Evolutionary conservation across 805 yeast species (phyloP).

Genomic region (Tetrapisispora taiwanensis): DNA sequence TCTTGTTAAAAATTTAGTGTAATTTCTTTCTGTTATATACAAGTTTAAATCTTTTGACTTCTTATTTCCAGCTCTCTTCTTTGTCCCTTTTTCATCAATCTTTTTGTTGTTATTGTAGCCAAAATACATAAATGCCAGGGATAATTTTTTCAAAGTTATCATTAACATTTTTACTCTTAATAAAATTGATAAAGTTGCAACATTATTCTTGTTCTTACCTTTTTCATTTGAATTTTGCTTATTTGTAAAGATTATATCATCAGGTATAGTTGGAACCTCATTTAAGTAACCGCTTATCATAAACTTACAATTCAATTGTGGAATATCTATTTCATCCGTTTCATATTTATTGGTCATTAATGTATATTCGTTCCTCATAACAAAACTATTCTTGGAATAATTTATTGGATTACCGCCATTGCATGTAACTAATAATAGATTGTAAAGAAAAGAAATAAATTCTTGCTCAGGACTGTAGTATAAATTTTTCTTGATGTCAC

Average conservation of each 20-base stretch:
- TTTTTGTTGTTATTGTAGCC: background rate
- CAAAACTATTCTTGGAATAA: conserved; percentile 2
- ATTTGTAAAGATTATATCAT: background rate
- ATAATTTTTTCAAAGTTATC: background rate
- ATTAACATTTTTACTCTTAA: background rate
- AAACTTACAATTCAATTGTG: background rate
- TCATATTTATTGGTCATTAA: background rate
- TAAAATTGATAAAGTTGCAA: background rate
- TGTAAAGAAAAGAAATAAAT: conserved; percentile 15
- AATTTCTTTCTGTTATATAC: conserved; percentile 22
- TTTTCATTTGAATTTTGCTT: background rate
- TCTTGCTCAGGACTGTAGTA: conserved; percentile 24
- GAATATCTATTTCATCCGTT: conserved; percentile 16
- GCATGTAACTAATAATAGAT: conserved; percentile 15
- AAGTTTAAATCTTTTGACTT: conserved; percentile 7
- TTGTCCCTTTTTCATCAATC: background rate
- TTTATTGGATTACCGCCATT: conserved; percentile 14
- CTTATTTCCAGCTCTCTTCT: background rate
- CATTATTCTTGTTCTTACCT: background rate
- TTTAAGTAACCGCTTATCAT: conserved; percentile 1
- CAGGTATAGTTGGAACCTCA: background rate
- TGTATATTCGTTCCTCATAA: background rate
- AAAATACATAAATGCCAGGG: background rate
- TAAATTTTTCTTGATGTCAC: conserved; percentile 30
- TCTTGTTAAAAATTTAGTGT: conserved; percentile 12